Percentiles rank a stretch among this genome's conserved stretches.
These are phyloP conservation scores for Fusarium beomiforme DNA, from an alignment of 2,329 filamentous ascomycete species.

Conservation along the genomic window DNA sequence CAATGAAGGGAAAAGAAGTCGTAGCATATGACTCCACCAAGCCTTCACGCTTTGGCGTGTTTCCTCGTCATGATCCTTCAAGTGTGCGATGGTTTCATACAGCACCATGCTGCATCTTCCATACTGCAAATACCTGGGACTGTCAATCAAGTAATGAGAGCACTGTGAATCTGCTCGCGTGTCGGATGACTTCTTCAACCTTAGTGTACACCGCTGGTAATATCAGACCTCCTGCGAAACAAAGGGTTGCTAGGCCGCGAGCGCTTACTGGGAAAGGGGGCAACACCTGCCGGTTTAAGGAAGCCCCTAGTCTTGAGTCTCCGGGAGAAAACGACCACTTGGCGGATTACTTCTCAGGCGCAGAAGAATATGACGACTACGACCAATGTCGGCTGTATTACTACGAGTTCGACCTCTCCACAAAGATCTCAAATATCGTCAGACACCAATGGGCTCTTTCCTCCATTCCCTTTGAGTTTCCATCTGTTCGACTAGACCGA, in stretches of 20 bases:
- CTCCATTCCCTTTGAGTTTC: conserved; percentile 75
- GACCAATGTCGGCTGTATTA: conserved; percentile 77
- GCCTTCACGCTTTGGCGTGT: conserved; percentile 72
- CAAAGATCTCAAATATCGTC: conserved; percentile 51
- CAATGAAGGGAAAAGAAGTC: conserved; percentile 62
- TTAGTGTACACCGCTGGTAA: conserved; percentile 73
- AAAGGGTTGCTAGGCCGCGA: accelerated
- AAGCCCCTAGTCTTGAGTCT: background rate
- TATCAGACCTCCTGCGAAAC: conserved; percentile 49
- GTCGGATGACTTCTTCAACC: conserved; percentile 72
- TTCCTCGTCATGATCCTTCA: conserved; percentile 68
- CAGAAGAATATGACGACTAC: conserved; percentile 58
- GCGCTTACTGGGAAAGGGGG: background rate
- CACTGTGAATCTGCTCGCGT: conserved; percentile 71
- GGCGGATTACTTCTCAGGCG: background rate
- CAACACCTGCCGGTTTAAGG: background rate
- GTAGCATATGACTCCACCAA: conserved; percentile 68
- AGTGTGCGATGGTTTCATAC: conserved; percentile 74
- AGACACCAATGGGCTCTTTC: conserved; percentile 72
- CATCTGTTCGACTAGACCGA: conserved; percentile 62
- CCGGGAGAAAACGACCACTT: accelerated
- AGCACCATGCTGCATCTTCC: conserved; percentile 74
- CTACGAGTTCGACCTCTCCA: conserved; percentile 65
- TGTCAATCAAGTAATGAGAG: background rate
- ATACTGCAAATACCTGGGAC: conserved; percentile 78